phyloP scores from a whole-genome alignment of 2,329 filamentous ascomycete genomes.

The Biscogniauxia marginata region DNA sequence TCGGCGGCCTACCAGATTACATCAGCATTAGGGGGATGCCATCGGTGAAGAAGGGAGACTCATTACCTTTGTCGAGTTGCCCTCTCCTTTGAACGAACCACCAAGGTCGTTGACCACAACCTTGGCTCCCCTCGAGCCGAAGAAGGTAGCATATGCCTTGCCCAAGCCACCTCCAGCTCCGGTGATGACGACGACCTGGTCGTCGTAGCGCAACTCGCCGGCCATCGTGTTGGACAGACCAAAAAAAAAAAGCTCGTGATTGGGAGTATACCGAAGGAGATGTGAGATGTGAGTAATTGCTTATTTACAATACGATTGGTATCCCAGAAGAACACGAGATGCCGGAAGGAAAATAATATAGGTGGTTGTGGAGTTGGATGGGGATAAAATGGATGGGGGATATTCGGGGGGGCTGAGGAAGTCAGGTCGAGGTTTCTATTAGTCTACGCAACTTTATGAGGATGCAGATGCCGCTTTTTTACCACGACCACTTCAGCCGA shows the following conservation, averaged over 20 bases:
- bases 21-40: no score
- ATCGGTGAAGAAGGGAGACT: not conserved
- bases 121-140: conserved; percentile 85
- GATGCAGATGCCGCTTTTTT: conserved; percentile 24
- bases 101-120: conserved; percentile 97
- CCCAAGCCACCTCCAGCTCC: conserved; percentile 81
- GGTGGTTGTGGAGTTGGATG: not conserved
- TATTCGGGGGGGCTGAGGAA: not conserved
- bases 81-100: conserved; percentile 90
- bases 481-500: conserved; percentile 28
- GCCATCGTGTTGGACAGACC: conserved; percentile 25
- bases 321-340: conserved; percentile 4
- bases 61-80: conserved; percentile 75
- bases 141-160: conserved; percentile 83
- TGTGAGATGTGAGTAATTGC: not conserved
- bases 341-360: conserved; percentile 5
- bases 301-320: conserved; percentile 9
- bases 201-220: conserved; percentile 67
- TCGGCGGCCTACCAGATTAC: conserved; percentile 67
- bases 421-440: not conserved
- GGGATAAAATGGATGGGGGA: not conserved
- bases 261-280: not conserved
- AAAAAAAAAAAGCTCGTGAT: conserved; percentile 3
- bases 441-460: not conserved
- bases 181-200: conserved; percentile 85